Conservation (phyloP, 257 asterid species). For the Asclepias syriaca region DNA sequence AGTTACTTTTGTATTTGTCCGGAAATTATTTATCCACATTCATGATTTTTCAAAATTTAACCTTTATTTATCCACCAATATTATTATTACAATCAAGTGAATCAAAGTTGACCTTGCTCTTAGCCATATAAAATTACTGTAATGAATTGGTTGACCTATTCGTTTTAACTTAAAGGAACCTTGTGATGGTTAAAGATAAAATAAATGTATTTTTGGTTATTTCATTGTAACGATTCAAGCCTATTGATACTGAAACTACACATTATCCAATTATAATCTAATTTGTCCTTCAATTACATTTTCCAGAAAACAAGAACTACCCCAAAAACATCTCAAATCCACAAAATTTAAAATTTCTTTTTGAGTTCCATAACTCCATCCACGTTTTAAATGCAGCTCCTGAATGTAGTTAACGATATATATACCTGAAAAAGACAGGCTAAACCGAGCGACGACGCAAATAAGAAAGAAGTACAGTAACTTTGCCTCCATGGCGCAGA, state of each 20-base stretch:
- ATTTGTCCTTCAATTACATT: not conserved
- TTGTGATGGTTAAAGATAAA: no score
- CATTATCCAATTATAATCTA: not conserved
- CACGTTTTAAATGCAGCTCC: not conserved
- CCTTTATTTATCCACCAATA: no score
- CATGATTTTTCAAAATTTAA: no score
- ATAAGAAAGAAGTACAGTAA: slow-evolving; percentile 32
- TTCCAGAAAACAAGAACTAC: not conserved
- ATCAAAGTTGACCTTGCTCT: no score
- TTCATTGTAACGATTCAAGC: not conserved
- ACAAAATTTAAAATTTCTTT: not conserved
- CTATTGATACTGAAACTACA: not conserved
- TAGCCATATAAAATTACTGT: no score
- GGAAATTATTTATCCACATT: no score
- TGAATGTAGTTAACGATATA: not conserved
- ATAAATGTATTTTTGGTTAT: no score
- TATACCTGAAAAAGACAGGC: slow-evolving; percentile 49
- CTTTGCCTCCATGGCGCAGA: slow-evolving; percentile 46
- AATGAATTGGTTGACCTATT: no score
- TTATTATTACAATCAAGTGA: no score
- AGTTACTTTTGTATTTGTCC: no score
- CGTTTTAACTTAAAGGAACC: no score
- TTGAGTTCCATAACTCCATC: not conserved
- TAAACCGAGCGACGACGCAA: slow-evolving; percentile 36
- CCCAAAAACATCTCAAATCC: not conserved